phyloP scores from a whole-genome alignment of 2,329 filamentous ascomycete genomes.

The Xylaria sp. region DNA sequence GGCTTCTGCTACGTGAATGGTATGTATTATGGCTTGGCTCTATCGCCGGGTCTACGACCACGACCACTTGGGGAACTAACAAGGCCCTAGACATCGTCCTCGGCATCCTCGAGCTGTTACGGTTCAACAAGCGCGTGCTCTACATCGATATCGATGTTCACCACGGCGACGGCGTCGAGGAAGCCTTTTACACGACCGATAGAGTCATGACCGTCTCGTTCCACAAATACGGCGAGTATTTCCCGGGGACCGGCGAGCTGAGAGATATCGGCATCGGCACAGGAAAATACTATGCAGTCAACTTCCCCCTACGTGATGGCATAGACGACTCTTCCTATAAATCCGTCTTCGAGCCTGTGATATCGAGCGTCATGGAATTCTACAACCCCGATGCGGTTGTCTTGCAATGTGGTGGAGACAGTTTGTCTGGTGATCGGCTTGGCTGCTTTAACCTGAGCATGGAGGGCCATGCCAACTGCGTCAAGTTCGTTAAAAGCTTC shows the following conservation, averaged over 20 bases:
- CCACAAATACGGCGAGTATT: conserved; percentile 97
- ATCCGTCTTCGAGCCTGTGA: conserved; percentile 89
- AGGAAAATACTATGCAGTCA: conserved; percentile 88
- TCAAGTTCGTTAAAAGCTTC: conserved; percentile 88
- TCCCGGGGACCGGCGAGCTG: conserved; percentile 88
- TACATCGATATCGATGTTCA: conserved; percentile 98
- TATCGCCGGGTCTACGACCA: not conserved
- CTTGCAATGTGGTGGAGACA: conserved; percentile 94
- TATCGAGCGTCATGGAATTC: conserved; percentile 82
- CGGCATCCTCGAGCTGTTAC: conserved; percentile 88
- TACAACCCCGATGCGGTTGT: conserved; percentile 93
- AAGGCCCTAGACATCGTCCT: conserved; percentile 82
- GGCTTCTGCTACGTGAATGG: conserved; percentile 99
- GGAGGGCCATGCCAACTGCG: conserved; percentile 91
- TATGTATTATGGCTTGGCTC: conserved; percentile 48
- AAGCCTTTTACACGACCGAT: conserved; percentile 91
- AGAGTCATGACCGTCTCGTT: conserved; percentile 92
- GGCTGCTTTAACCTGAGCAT: conserved; percentile 99
- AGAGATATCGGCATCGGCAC: conserved; percentile 85
- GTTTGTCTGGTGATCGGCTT: conserved; percentile 88
- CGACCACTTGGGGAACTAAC: conserved; percentile 49
- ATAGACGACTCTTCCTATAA: conserved; percentile 91
- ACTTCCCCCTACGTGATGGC: conserved; percentile 89
- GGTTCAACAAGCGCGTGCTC: conserved; percentile 88
- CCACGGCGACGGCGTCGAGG: conserved; percentile 90